phyloP scores from a whole-genome alignment of 2,329 filamentous ascomycete genomes.

The Basipetospora chlamydospora region DNA sequence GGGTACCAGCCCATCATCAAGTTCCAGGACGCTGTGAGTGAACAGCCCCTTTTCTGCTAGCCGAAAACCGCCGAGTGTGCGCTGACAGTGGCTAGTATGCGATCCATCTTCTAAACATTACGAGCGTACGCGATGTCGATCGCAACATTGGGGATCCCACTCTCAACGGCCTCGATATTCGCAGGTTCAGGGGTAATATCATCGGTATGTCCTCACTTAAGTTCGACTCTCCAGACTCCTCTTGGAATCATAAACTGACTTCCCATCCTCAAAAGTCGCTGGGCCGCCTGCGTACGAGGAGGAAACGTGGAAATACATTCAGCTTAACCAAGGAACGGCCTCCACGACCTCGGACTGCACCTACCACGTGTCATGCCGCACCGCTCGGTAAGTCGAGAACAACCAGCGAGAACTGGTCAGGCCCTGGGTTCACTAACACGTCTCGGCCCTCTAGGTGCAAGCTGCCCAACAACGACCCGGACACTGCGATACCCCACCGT shows the following conservation, averaged over 20 bases:
- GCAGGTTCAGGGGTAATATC: conserved; percentile 59
- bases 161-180: conserved; percentile 39
- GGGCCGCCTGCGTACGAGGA: conserved; percentile 52
- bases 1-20: conserved; percentile 52
- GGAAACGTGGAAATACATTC: conserved; percentile 32
- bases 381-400: conserved; percentile 1
- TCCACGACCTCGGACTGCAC: conserved; percentile 25
- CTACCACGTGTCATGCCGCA: conserved; percentile 7
- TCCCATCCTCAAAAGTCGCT: conserved; percentile 32
- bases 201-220: conserved; percentile 30
- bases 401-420: no score
- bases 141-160: conserved; percentile 34
- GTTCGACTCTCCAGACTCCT: no score
- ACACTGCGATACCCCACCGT: conserved; percentile 39
- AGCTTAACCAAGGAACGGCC: conserved; percentile 31
- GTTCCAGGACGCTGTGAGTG: conserved; percentile 24
- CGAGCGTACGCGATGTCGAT: conserved; percentile 47
- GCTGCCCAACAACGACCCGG: conserved; percentile 54
- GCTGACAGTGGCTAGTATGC: conserved; percentile 39
- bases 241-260: no score
- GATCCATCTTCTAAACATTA: conserved; percentile 51
- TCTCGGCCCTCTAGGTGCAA: conserved; percentile 37
- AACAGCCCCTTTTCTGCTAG: no score
- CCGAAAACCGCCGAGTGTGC: background rate
- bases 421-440: no score